Percentiles rank a stretch among this genome's conserved stretches.
These are phyloP conservation scores for Fusarium illudens DNA, from an alignment of 2,329 filamentous ascomycete genomes.

Conservation along the genomic window DNA sequence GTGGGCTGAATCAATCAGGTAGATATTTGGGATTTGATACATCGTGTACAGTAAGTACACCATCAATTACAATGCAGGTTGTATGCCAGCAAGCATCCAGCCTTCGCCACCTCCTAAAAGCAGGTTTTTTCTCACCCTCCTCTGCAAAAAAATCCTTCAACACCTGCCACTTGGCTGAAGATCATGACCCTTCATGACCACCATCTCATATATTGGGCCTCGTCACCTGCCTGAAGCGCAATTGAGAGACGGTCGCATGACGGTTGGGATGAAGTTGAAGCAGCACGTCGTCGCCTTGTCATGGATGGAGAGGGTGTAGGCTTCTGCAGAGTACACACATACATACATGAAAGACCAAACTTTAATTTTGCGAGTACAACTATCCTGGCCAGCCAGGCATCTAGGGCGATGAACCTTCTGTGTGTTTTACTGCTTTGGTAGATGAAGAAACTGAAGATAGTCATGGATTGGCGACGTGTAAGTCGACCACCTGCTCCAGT, in stretches of 20 bases:
- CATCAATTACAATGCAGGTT: background rate
- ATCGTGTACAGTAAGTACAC: background rate
- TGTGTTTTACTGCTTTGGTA: slow-evolving; percentile 34
- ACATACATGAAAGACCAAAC: no score
- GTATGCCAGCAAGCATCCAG: background rate
- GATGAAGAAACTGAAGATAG: slow-evolving; percentile 45
- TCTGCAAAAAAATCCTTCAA: background rate
- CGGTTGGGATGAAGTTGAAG: slow-evolving; percentile 42
- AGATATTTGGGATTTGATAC: background rate
- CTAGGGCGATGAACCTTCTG: slow-evolving; percentile 42
- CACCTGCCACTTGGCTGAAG: slow-evolving; percentile 22
- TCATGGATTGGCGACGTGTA: slow-evolving; percentile 59
- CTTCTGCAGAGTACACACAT: slow-evolving; percentile 48
- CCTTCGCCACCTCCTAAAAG: background rate
- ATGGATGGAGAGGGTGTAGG: slow-evolving; percentile 47
- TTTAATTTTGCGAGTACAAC: slow-evolving; percentile 47
- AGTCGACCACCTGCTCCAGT: slow-evolving; percentile 1
- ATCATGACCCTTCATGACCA: slow-evolving; percentile 24
- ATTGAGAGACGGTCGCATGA: slow-evolving; percentile 43
- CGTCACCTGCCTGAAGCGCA: slow-evolving; percentile 31
- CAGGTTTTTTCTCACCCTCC: background rate
- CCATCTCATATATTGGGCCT: slow-evolving; percentile 23
- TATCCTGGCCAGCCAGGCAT: slow-evolving; percentile 45
- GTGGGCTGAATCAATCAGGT: background rate
- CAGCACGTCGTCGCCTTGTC: slow-evolving; percentile 50